Evolutionary conservation across 1,284 basidiomycete genomes (phyloP), one percentile per base, ranked within the genome.

Genomic region (Cystobasidium pallidum): DNA sequence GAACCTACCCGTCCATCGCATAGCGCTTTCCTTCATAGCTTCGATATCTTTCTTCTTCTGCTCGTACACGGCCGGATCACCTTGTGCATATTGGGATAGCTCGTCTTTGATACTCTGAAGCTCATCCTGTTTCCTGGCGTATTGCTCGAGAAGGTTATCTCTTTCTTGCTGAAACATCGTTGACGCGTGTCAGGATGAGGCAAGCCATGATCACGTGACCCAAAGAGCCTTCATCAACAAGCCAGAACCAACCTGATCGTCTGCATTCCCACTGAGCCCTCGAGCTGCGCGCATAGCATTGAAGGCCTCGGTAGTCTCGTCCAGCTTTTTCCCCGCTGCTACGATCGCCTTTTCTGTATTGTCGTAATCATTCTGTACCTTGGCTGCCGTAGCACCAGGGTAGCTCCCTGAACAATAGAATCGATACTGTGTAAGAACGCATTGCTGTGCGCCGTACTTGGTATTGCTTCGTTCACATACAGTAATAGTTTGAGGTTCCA

Each of bases 1-100:
- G 2, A n/a, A 36, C 26, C 36, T 34, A 71, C 68, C 68, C 3
- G 68, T 71, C 68, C 68, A 71, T 15, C 68, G 59, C 4, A 71
- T 59, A 21, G 68, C 68, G 39, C 68, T 64, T 36, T 71, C 68
- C 36, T 71, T 63, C 68, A 71, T 71, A 11, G 45, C 26, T 49
- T 63, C 68, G 3, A 71, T 71, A 47, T 71, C 68, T 21, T 55
- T 41, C 61, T 71, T 71, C 68, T 71, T 71, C 68, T 71, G 59
- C 36, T 71, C 68, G 49, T 71, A 71, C 10, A 71, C 47, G 13
- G 68, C 68, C 39, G 68, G 68, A 64, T 71, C 68, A 49, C 68
- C 59, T 26, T 57, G 41, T 24, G 68, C 59, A 41, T 59, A 71
- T 34, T 71, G 45, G 21, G 59, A 51, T 1, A 71, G 61, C 47